A percentile compares a stretch with the other conserved stretches of the same genome.
These are phyloP conservation scores for Coniferiporia weirii DNA, from an alignment of 1,284 basidiomycete species.

Conservation along the genomic window DNA sequence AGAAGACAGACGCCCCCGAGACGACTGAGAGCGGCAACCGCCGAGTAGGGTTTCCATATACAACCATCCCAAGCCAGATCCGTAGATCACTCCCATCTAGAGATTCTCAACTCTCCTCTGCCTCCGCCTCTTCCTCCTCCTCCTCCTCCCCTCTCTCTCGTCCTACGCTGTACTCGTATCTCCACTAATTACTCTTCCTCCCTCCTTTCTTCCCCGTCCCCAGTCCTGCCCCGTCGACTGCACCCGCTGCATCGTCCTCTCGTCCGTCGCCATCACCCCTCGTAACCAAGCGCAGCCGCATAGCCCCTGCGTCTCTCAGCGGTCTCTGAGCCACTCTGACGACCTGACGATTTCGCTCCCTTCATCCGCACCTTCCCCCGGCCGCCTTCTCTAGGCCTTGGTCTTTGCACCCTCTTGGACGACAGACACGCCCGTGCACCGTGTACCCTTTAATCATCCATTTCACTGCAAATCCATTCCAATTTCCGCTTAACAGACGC, in stretches of 20 bases:
- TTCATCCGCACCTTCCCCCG: neutral
- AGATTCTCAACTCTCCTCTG: neutral
- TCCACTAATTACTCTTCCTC: neutral
- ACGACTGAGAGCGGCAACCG: conserved; percentile 6
- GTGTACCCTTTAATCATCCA: neutral
- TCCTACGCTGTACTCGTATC: neutral
- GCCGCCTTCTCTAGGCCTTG: neutral
- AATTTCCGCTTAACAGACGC: neutral
- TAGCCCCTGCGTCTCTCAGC: neutral
- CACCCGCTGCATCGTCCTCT: neutral
- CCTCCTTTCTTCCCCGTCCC: conserved; percentile 2
- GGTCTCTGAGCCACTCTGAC: neutral
- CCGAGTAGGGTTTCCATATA: neutral
- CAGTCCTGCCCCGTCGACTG: neutral
- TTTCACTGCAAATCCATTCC: too few species aligned
- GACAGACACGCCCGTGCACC: neutral
- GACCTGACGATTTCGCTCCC: neutral
- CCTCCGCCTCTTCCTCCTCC: neutral
- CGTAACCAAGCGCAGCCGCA: neutral
- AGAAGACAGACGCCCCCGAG: too few species aligned
- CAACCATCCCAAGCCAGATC: neutral
- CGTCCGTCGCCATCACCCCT: neutral
- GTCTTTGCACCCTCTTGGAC: neutral
- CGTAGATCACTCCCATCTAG: conserved; percentile 3
- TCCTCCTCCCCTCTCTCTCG: neutral